These are phyloP conservation scores for Cytospora leucostoma DNA, from an alignment of 2,329 filamentous ascomycete species.

Conservation along the genomic window DNA sequence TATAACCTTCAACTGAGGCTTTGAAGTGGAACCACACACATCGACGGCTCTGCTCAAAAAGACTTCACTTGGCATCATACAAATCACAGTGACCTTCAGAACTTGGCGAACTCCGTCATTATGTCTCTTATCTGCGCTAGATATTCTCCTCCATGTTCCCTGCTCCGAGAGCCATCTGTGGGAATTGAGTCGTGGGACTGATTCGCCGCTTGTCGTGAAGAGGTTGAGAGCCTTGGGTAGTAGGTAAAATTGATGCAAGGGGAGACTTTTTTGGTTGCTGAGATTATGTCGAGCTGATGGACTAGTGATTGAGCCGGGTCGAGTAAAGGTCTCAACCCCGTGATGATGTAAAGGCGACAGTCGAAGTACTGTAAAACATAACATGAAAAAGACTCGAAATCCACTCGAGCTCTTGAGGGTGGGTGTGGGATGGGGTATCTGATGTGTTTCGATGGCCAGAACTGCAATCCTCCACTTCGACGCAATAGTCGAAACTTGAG, in stretches of 20 bases:
- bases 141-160: constrained; percentile 25
- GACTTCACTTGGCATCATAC: constrained; percentile 1
- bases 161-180: constrained; percentile 22
- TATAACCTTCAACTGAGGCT: not conserved
- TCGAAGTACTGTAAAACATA: constrained; percentile 17
- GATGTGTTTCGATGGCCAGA: constrained; percentile 27
- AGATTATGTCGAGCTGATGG: constrained; percentile 23
- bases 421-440: constrained; percentile 24
- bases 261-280: constrained; percentile 21
- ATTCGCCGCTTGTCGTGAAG: constrained; percentile 18
- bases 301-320: constrained; percentile 22
- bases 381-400: constrained; percentile 13
- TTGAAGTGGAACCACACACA: not conserved
- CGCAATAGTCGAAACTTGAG: constrained; percentile 18
- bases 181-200: constrained; percentile 9
- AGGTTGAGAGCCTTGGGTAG: constrained; percentile 17
- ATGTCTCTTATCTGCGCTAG: constrained; percentile 28
- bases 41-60: not conserved
- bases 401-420: constrained; percentile 16
- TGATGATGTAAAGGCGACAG: constrained; percentile 19
- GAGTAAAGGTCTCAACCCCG: constrained; percentile 2
- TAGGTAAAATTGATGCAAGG: constrained; percentile 15
- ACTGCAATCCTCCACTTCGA: constrained; percentile 20
- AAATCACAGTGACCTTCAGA: not conserved
- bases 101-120: constrained; percentile 23